Evolutionary conservation across 139 green algal genomes (phyloP), one percentile per base, ranked within the genome.

Genomic region (Tetraselmis chui): DNA sequence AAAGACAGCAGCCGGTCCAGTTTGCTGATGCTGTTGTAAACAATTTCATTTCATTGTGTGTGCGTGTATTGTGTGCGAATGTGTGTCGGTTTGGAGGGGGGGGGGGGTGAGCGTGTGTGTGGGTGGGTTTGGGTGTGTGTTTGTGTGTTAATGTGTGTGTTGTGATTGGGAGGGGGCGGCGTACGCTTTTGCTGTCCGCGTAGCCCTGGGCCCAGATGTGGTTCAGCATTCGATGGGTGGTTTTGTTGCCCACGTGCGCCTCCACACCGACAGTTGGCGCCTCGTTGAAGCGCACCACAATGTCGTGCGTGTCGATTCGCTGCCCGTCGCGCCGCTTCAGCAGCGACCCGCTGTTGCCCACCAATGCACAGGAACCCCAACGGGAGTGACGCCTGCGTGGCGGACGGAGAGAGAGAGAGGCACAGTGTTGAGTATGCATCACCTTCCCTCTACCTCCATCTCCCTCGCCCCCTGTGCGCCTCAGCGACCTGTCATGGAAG

Each of bases 321-420:
- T 27, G 31, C 29, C 84, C 84, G 84, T 80, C 28, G 28, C 85
- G 78, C 30, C 23, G 18, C 28, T 80, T 30, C 22, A 89, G 30
- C 59, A 90, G 78, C 5, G 28, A 59, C 23, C 76, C 86, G 18
- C 86, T 87, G 32, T 81, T 90, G 11, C 86, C 86, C 75, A 90
- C 86, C 27, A 89, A 76, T 0, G 86, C 86, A 32, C 86, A 89
- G 25, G 80, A 85, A 1, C 85, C 59, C 26, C n/a, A 77, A 22
- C 2, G 18, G 23, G 23, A 23, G 23, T 67, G 45, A 5, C 45
- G 45, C 45, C 45, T 67, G 45, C 45, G 45, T 67, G n/a, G n/a
- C n/a, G n/a, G n/a, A n/a, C n/a, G n/a, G n/a, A n/a, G n/a, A n/a
- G n/a, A n/a, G n/a, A n/a, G n/a, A n/a, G n/a, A n/a, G n/a, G n/a